Evolutionary conservation across 2,329 filamentous ascomycete genomes (phyloP).

Genomic region (Penicillium sp.): DNA sequence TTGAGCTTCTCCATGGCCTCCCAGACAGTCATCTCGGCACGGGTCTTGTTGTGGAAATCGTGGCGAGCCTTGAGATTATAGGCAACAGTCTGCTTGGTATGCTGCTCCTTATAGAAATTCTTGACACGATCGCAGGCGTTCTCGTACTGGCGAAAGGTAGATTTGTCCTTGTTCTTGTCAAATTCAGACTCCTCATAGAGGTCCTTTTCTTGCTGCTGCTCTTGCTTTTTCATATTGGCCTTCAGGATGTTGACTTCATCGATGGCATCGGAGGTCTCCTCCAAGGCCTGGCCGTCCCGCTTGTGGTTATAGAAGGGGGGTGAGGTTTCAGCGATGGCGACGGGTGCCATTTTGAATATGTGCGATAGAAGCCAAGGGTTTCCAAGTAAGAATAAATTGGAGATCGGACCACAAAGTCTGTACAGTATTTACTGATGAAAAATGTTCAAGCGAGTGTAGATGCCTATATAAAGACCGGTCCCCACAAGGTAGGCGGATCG

Average conservation of each 20-base stretch:
- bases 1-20: slow-evolving; percentile 90
- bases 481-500: slow-evolving; percentile 6
- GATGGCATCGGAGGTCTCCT: slow-evolving; percentile 58
- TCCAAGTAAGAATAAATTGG: background rate
- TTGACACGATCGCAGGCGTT: slow-evolving; percentile 80
- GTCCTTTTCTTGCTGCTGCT: slow-evolving; percentile 30
- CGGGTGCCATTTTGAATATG: slow-evolving; percentile 30
- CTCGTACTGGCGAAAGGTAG: slow-evolving; percentile 77
- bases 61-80: slow-evolving; percentile 82
- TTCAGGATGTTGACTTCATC: slow-evolving; percentile 62
- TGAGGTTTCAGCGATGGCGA: slow-evolving; percentile 25
- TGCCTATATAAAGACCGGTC: slow-evolving; percentile 16
- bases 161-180: slow-evolving; percentile 74
- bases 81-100: slow-evolving; percentile 57
- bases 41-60: slow-evolving; percentile 63
- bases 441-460: background rate
- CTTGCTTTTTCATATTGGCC: slow-evolving; percentile 49
- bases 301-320: slow-evolving; percentile 37
- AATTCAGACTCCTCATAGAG: slow-evolving; percentile 62
- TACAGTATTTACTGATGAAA: background rate
- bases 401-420: background rate
- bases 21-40: slow-evolving; percentile 81
- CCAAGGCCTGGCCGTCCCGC: slow-evolving; percentile 57
- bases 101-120: slow-evolving; percentile 75
- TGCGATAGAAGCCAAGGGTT: background rate